A percentile compares a stretch with the other conserved stretches of the same genome.
Conservation (phyloP, 177 flowering plant genomes). For the Tripterygium wilfordii region DNA sequence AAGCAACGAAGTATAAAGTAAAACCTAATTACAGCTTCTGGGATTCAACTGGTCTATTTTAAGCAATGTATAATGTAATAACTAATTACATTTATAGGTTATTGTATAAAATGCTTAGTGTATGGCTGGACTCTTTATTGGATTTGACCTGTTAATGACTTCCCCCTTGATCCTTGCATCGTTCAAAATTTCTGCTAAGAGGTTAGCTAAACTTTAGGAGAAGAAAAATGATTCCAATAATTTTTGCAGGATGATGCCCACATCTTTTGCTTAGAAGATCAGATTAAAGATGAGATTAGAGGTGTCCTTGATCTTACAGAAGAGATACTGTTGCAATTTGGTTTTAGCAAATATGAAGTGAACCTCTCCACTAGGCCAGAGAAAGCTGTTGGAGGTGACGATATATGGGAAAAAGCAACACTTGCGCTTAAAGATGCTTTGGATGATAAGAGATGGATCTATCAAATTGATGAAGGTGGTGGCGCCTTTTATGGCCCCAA, state of each 20-base stretch:
- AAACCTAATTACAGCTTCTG: no score
- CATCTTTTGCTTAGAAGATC: slow-evolving; percentile 89
- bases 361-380: slow-evolving; percentile 96
- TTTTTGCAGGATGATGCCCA: slow-evolving; percentile 94
- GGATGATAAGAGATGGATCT: slow-evolving; percentile 88
- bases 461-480: slow-evolving; percentile 91
- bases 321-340: slow-evolving; percentile 80
- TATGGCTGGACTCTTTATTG: no score
- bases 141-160: no score
- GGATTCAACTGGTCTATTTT: no score
- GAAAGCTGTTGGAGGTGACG: slow-evolving; percentile 82
- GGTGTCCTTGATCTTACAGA: slow-evolving; percentile 95
- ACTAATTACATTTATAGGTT: background rate
- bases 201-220: no score
- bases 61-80: background rate
- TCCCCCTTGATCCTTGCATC: no score
- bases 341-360: slow-evolving; percentile 82
- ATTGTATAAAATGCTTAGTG: background rate
- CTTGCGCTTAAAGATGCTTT: slow-evolving; percentile 86
- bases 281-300: slow-evolving; percentile 91
- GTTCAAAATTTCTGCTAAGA: no score
- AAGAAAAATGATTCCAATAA: no score
- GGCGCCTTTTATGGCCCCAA: slow-evolving; percentile 99
- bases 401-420: slow-evolving; percentile 97
- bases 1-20: no score